Percentiles rank a stretch among this genome's conserved stretches.
Conservation (phyloP, 2,329 filamentous ascomycete species). For the Microcyclospora tardicrescens region DNA sequence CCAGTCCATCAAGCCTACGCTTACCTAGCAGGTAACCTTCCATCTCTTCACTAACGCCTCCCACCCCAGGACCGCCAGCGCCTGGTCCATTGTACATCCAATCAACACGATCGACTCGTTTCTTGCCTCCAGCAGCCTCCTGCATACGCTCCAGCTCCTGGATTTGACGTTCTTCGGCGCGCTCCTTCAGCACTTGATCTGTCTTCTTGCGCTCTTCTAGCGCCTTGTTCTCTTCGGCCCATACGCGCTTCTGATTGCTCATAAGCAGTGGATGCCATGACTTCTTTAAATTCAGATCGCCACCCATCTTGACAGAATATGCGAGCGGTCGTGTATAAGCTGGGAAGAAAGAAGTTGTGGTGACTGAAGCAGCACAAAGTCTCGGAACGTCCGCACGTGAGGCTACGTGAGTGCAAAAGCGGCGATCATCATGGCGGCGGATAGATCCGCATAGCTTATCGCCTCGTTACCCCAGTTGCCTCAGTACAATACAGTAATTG, state of each 20-base stretch:
- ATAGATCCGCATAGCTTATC: no score
- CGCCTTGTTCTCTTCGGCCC: conserved; percentile 82
- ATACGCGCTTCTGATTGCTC: conserved; percentile 82
- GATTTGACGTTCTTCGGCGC: conserved; percentile 83
- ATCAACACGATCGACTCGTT: conserved; percentile 71
- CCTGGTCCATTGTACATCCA: conserved; percentile 96
- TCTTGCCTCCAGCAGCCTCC: conserved; percentile 73
- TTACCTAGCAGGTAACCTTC: conserved; percentile 91
- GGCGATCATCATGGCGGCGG: no score
- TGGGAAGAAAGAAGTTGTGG: not conserved
- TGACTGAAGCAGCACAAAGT: not conserved
- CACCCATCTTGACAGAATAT: conserved; percentile 60
- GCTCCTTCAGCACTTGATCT: conserved; percentile 80
- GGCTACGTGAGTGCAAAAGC: no score
- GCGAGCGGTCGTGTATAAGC: not conserved
- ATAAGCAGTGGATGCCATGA: conserved; percentile 85
- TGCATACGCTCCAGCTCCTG: conserved; percentile 85
- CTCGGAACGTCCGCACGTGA: no score
- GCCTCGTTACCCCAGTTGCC: no score
- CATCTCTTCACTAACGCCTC: conserved; percentile 60
- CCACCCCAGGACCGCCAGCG: conserved; percentile 57
- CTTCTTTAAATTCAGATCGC: conserved; percentile 86
- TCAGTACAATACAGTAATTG: no score
- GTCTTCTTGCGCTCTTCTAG: conserved; percentile 91
- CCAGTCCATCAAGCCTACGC: conserved; percentile 74